These are phyloP conservation scores for Meira miltonrushii DNA, from an alignment of 1,284 basidiomycete species.

Conservation along the genomic window DNA sequence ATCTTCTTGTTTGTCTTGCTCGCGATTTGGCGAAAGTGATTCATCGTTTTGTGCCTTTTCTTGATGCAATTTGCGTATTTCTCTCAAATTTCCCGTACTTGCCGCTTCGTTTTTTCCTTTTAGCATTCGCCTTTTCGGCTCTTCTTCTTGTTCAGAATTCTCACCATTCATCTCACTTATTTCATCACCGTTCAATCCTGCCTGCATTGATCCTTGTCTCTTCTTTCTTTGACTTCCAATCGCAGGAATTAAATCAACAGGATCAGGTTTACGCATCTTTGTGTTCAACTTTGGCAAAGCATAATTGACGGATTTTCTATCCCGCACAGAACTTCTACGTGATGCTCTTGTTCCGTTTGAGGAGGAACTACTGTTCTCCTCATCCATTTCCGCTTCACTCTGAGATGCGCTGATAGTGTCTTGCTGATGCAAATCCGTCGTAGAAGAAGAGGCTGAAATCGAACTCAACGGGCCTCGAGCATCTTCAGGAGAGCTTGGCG, in stretches of 20 bases:
- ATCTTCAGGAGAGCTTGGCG: not conserved
- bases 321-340: not conserved
- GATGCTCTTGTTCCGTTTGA: not conserved
- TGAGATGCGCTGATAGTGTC: not conserved
- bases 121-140: not conserved
- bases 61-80: conserved; percentile 34
- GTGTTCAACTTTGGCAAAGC: conserved; percentile 51
- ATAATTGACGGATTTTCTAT: conserved; percentile 41
- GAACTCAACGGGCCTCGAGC: not conserved
- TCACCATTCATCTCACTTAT: not conserved
- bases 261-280: conserved; percentile 52
- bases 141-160: too few species aligned
- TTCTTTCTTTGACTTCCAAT: not conserved
- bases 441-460: not conserved
- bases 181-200: not conserved
- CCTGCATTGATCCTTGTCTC: not conserved
- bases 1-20: too few species aligned
- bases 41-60: not conserved
- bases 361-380: not conserved
- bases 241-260: conserved; percentile 18
- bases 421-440: too few species aligned
- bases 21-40: too few species aligned
- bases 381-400: not conserved
- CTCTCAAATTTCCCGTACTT: conserved; percentile 32
- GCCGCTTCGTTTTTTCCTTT: conserved; percentile 18